A percentile compares a stretch with the other conserved stretches of the same genome.
Evolutionary conservation across 352 stramenopile species (phyloP).

Genomic region (Globisporangium nagaii): DNA sequence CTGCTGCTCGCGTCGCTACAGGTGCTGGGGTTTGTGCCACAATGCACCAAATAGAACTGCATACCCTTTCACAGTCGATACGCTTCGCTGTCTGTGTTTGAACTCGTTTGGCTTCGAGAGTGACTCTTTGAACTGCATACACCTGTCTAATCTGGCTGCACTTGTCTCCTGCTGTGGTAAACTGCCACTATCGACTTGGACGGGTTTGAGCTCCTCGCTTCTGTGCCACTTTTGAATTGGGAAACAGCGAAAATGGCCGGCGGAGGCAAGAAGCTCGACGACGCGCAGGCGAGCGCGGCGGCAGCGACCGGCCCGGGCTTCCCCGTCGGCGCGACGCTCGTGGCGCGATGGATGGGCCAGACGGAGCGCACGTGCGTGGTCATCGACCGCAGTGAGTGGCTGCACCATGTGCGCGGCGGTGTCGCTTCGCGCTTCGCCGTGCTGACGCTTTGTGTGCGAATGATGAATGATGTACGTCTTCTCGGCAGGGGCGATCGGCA

Average conservation of each 20-base stretch:
- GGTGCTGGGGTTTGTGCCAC: too few relatives aligned
- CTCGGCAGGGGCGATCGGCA: slow-evolving; percentile 34
- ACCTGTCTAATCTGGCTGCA: neutral
- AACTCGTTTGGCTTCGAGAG: neutral
- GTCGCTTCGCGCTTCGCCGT: neutral
- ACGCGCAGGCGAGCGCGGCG: slow-evolving; percentile 4
- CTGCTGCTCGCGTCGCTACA: slow-evolving; percentile 29
- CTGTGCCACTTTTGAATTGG: neutral
- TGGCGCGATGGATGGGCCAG: slow-evolving; percentile 73
- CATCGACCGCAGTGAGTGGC: slow-evolving; percentile 61
- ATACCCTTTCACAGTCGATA: slow-evolving; percentile 2
- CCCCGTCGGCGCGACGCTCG: slow-evolving; percentile 51
- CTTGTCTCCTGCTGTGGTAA: too few relatives aligned
- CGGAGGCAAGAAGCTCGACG: slow-evolving; percentile 8
- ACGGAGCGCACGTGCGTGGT: slow-evolving; percentile 75
- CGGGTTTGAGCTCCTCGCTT: neutral
- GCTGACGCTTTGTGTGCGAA: neutral
- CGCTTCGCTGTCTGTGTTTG: neutral
- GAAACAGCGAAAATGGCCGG: slow-evolving; percentile 6
- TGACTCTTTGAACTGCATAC: neutral
- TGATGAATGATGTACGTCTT: neutral
- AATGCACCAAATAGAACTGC: neutral
- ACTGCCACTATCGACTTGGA: too few relatives aligned
- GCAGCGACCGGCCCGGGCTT: slow-evolving; percentile 27
- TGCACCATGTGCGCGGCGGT: neutral